Percentiles rank a stretch among this genome's conserved stretches.
Evolutionary conservation across 139 green algal species (phyloP).

Genomic region (Yamagishiella unicocca): DNA sequence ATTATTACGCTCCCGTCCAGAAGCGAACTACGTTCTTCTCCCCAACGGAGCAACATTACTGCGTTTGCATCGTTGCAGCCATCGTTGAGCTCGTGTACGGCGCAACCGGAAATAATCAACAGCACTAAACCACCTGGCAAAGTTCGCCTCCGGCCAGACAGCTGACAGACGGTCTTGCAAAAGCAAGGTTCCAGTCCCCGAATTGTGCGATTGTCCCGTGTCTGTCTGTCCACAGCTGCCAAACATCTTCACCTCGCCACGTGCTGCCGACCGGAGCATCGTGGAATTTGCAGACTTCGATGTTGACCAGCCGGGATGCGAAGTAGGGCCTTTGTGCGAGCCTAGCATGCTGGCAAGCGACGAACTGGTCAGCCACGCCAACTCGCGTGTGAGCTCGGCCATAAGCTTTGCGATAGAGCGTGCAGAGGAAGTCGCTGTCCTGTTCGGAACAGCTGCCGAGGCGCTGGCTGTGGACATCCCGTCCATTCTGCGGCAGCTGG

Average conservation of each 20-base stretch:
- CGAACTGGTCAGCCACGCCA: not conserved
- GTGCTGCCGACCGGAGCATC: not conserved
- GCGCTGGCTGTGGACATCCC: conserved; percentile 47
- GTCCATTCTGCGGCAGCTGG: conserved; percentile 50
- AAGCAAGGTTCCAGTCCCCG: no score
- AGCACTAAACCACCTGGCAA: no score
- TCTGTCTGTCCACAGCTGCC: conserved; percentile 19
- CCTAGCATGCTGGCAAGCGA: not conserved
- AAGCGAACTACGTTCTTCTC: no score
- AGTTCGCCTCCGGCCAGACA: no score
- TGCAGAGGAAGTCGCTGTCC: conserved; percentile 48
- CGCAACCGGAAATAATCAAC: no score
- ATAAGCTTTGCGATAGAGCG: conserved; percentile 48
- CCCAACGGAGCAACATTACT: no score
- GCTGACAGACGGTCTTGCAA: no score
- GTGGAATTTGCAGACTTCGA: conserved; percentile 28
- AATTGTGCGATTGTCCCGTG: no score
- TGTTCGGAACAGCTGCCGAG: conserved; percentile 51
- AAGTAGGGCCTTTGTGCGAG: not conserved
- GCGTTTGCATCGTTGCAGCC: no score
- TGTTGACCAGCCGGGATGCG: not conserved
- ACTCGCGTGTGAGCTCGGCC: conserved; percentile 20
- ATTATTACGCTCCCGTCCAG: no score
- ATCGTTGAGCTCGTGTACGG: no score
- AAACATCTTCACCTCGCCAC: conserved; percentile 20